phyloP scores from a whole-genome alignment of 2,329 filamentous ascomycete genomes.

The Alternaria gansuensis region DNA sequence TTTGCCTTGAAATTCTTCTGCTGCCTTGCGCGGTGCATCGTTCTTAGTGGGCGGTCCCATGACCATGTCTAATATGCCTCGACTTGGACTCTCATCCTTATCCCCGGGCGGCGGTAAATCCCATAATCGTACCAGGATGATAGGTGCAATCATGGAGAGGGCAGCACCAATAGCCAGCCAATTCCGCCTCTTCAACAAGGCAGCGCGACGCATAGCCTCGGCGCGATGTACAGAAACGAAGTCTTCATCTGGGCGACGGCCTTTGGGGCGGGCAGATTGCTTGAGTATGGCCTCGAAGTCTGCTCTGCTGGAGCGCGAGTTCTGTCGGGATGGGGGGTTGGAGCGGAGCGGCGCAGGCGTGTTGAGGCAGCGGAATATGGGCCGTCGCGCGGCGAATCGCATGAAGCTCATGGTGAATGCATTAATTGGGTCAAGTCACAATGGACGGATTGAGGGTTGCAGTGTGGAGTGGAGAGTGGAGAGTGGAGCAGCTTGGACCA shows the following conservation, averaged over 20 bases:
- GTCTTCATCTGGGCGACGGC: constrained; percentile 36
- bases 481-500: constrained; percentile 20
- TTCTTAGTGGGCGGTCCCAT: constrained; percentile 38
- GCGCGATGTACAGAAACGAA: constrained; percentile 48
- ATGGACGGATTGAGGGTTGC: constrained; percentile 10
- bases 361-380: constrained; percentile 42
- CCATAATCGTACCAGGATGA: constrained; percentile 48
- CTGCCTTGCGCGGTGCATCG: constrained; percentile 43
- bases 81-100: constrained; percentile 33
- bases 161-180: constrained; percentile 49
- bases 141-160: constrained; percentile 50
- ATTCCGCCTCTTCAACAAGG: constrained; percentile 41
- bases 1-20: constrained; percentile 61
- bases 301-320: constrained; percentile 27
- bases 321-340: constrained; percentile 28
- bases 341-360: constrained; percentile 26
- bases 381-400: constrained; percentile 43
- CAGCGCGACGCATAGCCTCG: constrained; percentile 42
- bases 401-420: constrained; percentile 42
- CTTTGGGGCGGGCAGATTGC: constrained; percentile 19
- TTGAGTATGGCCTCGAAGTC: constrained; percentile 29
- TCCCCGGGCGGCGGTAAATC: constrained; percentile 37
- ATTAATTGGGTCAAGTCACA: constrained; percentile 3
- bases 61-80: constrained; percentile 38
- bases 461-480: constrained; percentile 16